These are phyloP conservation scores for Anastatica hierochuntica DNA, from an alignment of 345 rosid genomes.

Conservation along the genomic window DNA sequence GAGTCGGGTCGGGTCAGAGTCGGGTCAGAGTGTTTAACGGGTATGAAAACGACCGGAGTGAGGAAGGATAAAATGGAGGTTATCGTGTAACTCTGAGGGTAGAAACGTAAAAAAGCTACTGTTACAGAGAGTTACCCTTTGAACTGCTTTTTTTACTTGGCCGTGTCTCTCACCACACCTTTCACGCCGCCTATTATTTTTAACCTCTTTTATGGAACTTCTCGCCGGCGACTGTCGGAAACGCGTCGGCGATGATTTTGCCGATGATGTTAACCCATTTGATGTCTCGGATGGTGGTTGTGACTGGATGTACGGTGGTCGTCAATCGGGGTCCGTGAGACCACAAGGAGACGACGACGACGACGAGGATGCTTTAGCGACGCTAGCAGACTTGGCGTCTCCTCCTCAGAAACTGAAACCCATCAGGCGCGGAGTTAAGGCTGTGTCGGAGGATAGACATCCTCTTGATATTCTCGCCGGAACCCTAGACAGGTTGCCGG, in stretches of 20 bases:
- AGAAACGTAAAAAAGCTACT: not conserved
- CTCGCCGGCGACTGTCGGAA: constrained; percentile 41
- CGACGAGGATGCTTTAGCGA: constrained; percentile 20
- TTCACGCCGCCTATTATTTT: constrained; percentile 14
- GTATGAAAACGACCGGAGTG: constrained; percentile 1
- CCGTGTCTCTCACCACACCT: not conserved
- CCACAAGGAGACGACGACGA: constrained; percentile 12
- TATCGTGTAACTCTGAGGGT: constrained; percentile 6
- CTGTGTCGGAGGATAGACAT: constrained; percentile 23
- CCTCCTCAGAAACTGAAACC: constrained; percentile 67
- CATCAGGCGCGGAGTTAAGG: constrained; percentile 34
- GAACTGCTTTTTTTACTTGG: constrained; percentile 21
- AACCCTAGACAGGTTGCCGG: constrained; percentile 24
- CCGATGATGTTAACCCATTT: constrained; percentile 37
- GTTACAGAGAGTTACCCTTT: constrained; percentile 11
- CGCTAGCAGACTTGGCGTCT: constrained; percentile 26
- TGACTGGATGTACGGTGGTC: constrained; percentile 24
- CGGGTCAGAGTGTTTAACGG: too few species aligned
- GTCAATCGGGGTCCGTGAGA: constrained; percentile 7
- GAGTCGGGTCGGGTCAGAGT: constrained; percentile 5
- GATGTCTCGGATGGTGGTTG: constrained; percentile 13
- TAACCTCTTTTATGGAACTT: constrained; percentile 37
- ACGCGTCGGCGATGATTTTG: constrained; percentile 22
- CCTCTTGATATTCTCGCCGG: constrained; percentile 25
- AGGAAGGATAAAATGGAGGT: constrained; percentile 5